Conservation (phyloP, 2,329 filamentous ascomycete species). For the Verticillium albo-atrum region DNA sequence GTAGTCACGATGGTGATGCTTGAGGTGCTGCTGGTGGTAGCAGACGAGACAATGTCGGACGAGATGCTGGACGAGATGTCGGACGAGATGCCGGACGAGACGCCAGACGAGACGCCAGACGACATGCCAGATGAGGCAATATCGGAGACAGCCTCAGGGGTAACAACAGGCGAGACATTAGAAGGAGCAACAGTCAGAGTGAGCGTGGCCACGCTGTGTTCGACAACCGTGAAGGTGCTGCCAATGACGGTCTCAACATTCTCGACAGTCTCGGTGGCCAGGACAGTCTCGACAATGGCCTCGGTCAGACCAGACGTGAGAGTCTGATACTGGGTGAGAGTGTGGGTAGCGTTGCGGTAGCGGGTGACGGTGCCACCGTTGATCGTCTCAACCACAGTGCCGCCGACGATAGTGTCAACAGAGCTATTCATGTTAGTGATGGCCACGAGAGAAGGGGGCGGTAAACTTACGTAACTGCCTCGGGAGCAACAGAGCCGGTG, state of each 20-base stretch:
- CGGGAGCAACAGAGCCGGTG: not conserved
- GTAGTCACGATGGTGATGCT: slow-evolving; percentile 1
- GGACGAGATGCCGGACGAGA: not conserved
- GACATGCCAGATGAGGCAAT: not conserved
- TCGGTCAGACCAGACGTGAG: not conserved
- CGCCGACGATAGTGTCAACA: not conserved
- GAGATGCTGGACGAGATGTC: not conserved
- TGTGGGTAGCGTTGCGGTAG: not conserved
- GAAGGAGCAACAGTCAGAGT: not conserved
- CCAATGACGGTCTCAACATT: not conserved
- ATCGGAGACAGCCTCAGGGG: not conserved
- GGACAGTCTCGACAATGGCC: not conserved
- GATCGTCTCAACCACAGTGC: not conserved
- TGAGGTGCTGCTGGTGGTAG: not conserved
- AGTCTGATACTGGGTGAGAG: not conserved
- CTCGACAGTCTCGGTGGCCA: not conserved
- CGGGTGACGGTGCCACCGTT: not conserved
- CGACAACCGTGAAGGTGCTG: slow-evolving; percentile 1
- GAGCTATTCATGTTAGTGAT: not conserved
- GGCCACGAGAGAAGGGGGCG: not conserved
- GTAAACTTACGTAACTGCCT: not conserved
- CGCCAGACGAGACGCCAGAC: not conserved
- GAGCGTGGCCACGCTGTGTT: slow-evolving; percentile 4
- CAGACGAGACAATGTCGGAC: not conserved
- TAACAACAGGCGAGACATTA: not conserved